Percentiles rank a stretch among this genome's conserved stretches.
These are phyloP conservation scores for Didymella lethalis DNA, from an alignment of 2,329 filamentous ascomycete genomes.

Conservation along the genomic window DNA sequence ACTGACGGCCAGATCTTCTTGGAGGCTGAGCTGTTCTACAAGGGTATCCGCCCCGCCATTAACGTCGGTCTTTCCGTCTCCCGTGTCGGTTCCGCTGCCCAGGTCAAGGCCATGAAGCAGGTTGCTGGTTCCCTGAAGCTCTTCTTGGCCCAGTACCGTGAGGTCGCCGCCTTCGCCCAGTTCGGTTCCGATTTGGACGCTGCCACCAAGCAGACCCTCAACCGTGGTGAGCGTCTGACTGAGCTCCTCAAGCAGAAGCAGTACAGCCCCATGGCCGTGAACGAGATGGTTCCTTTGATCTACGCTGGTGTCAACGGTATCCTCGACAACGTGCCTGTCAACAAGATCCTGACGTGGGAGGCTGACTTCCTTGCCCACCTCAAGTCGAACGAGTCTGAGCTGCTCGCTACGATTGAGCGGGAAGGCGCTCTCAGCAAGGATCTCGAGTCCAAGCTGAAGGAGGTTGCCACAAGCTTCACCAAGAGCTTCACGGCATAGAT, in stretches of 20 bases:
- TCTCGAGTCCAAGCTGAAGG: constrained; percentile 81
- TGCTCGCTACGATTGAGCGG: constrained; percentile 88
- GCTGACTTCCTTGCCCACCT: constrained; percentile 91
- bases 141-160: constrained; percentile 99
- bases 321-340: constrained; percentile 87
- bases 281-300: constrained; percentile 99
- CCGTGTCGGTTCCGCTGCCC: constrained; percentile 98
- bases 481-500: constrained; percentile 77
- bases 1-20: constrained; percentile 99
- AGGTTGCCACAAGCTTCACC: constrained; percentile 81
- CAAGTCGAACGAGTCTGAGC: constrained; percentile 85
- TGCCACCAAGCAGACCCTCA: constrained; percentile 97
- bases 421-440: constrained; percentile 97
- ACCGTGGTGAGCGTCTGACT: constrained; percentile 97
- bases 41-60: constrained; percentile 99
- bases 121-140: constrained; percentile 99
- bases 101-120: constrained; percentile 99
- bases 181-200: constrained; percentile 99
- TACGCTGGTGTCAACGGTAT: constrained; percentile 98
- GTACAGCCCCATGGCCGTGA: constrained; percentile 97
- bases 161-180: constrained; percentile 98
- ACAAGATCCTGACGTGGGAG: constrained; percentile 94
- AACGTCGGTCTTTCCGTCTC: constrained; percentile 99
- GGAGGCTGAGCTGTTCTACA: constrained; percentile 99
- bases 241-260: constrained; percentile 99